These are phyloP conservation scores for Clitopilus hobsonii DNA, from an alignment of 768 basidiomycete genomes.

Conservation along the genomic window DNA sequence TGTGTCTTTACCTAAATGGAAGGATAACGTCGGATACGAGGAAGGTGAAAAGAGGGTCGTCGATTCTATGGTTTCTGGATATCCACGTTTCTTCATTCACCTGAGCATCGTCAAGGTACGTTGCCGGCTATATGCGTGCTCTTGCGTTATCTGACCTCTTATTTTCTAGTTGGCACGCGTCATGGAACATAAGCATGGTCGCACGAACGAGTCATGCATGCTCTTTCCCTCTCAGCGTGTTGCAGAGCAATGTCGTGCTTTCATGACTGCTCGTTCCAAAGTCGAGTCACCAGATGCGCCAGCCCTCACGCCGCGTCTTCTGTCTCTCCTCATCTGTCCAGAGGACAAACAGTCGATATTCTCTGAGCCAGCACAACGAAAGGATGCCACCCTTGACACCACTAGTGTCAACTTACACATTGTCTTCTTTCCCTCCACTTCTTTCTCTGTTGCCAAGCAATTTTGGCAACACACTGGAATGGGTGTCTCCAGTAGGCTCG, in stretches of 20 bases:
- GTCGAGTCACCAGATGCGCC: conserved; percentile 38
- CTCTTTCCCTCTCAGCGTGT: conserved; percentile 70
- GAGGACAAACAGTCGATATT: conserved; percentile 36
- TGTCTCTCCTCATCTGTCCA: conserved; percentile 70
- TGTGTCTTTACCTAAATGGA: conserved; percentile 92
- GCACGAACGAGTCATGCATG: conserved; percentile 67
- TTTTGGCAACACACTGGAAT: conserved; percentile 97
- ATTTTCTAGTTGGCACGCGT: conserved; percentile 63
- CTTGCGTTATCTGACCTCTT: neutral
- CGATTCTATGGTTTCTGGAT: conserved; percentile 80
- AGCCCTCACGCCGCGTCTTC: conserved; percentile 48
- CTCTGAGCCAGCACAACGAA: neutral
- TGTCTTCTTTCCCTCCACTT: conserved; percentile 64
- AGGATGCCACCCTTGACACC: conserved; percentile 17
- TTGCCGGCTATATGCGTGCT: neutral
- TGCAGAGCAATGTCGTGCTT: conserved; percentile 73
- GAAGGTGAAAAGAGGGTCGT: conserved; percentile 79
- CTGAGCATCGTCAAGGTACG: conserved; percentile 75
- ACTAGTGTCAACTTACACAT: conserved; percentile 67
- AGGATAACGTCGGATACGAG: conserved; percentile 88
- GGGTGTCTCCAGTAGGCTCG: conserved; percentile 84
- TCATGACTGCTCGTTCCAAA: conserved; percentile 19
- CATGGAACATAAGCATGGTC: conserved; percentile 76
- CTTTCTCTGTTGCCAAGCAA: conserved; percentile 68
- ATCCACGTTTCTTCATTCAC: conserved; percentile 94